Evolutionary conservation across 495 filamentous ascomycete species (phyloP), one percentile per base, ranked within the genome.

Genomic region (Penicilliopsis zonata): DNA sequence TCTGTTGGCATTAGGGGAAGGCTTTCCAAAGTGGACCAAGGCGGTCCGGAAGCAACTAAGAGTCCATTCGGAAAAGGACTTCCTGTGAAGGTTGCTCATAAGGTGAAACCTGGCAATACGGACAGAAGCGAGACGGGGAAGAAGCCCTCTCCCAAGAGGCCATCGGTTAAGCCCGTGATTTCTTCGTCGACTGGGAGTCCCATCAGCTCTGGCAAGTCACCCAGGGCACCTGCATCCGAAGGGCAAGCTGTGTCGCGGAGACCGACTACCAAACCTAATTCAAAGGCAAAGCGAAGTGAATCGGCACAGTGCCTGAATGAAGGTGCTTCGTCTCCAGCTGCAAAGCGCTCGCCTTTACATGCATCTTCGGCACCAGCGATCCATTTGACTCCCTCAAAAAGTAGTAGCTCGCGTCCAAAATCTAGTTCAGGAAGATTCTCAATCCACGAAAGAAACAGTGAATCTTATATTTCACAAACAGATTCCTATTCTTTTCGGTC

Each of bases 401-500:
- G n/a, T n/a, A n/a, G n/a, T n/a, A n/a, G n/a, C n/a, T n/a, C n/a
- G n/a, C n/a, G n/a, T n/a, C n/a, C n/a, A n/a, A n/a, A n/a, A n/a
- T n/a, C n/a, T n/a, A n/a, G n/a, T n/a, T n/a, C n/a, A n/a, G n/a
- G n/a, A n/a, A n/a, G n/a, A n/a, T n/a, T 67, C 19, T 55, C 73
- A 2, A 47, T 73, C 7, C 61, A 67, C 18, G 69, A 76, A 28
- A 61, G 55, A 18, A 65, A 65, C 10, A 59, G 69, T 16, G 71
- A 74, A 26, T 77, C 74, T 0, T 49, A 71, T 9, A 49, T 77
- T 4, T 69, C 73, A 4, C 62, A 74, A 31, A 73, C 72, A 0
- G 75, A 80, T 45, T 63, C 73, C 1, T 72, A 70, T 34, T 74
- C 76, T 2, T 59, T 70, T 14, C 63, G 62, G 12, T 57, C 65